A percentile compares a stretch with the other conserved stretches of the same genome.
phyloP scores from a whole-genome alignment of 2,329 filamentous ascomycete species.

The Phoma sp. region DNA sequence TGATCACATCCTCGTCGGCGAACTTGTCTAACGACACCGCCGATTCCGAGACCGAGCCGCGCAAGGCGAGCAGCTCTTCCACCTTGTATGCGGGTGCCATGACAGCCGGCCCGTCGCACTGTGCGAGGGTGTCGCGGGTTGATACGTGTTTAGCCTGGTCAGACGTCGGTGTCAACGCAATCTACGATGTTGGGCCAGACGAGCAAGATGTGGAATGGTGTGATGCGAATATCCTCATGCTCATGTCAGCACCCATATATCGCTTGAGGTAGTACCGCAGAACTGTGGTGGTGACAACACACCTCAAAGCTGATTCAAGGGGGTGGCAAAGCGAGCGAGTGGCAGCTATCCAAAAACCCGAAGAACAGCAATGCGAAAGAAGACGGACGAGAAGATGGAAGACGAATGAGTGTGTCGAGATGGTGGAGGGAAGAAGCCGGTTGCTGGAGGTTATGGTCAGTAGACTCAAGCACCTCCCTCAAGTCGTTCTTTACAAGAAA shows the following conservation, averaged over 20 bases:
- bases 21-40: slow-evolving; percentile 52
- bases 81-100: slow-evolving; percentile 50
- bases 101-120: slow-evolving; percentile 10
- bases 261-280: background rate
- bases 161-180: background rate
- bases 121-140: background rate
- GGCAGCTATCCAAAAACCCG: slow-evolving; percentile 49
- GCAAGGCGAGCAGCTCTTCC: slow-evolving; percentile 50
- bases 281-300: slow-evolving; percentile 14
- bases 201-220: slow-evolving; percentile 42
- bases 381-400: slow-evolving; percentile 47
- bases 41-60: slow-evolving; percentile 51
- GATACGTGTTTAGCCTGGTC: background rate
- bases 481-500: slow-evolving; percentile 17
- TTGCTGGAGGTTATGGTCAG: slow-evolving; percentile 30
- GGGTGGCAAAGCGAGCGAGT: slow-evolving; percentile 37
- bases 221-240: slow-evolving; percentile 46
- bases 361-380: slow-evolving; percentile 48
- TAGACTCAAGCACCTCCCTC: slow-evolving; percentile 32
- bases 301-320: slow-evolving; percentile 43
- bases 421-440: slow-evolving; percentile 15
- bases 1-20: slow-evolving; percentile 51
- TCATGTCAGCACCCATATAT: slow-evolving; percentile 5
- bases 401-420: slow-evolving; percentile 47
- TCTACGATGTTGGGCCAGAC: slow-evolving; percentile 1